phyloP scores from a whole-genome alignment of 768 basidiomycete species.

The Mycena kentingensis region DNA sequence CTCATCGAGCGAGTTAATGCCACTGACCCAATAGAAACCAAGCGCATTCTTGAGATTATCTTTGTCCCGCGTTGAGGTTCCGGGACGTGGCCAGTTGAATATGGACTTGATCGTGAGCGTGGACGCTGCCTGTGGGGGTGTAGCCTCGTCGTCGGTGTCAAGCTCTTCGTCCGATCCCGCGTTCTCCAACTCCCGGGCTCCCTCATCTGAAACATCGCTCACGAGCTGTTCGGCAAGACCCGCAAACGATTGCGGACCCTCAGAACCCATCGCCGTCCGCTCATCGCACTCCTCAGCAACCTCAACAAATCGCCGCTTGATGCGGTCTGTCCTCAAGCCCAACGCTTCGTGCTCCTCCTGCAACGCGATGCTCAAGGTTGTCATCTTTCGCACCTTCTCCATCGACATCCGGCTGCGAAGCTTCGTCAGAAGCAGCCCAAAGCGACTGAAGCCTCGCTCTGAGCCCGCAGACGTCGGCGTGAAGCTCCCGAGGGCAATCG shows the following conservation, averaged over 20 bases:
- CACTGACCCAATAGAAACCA: conserved; percentile 7
- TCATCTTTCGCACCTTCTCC: conserved; percentile 6
- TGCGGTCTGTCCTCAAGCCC: no score
- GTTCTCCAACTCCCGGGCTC: no score
- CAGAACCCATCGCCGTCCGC: not conserved
- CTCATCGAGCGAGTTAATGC: no score
- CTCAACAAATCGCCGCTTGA: not conserved
- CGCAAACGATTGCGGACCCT: not conserved
- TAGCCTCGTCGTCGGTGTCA: not conserved
- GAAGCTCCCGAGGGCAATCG: conserved; percentile 26
- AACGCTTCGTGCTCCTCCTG: conserved; percentile 10
- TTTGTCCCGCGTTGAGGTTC: not conserved
- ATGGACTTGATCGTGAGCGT: not conserved
- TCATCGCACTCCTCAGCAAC: not conserved
- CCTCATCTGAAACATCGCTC: not conserved
- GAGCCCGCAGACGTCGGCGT: conserved; percentile 33
- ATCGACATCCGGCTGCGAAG: conserved; percentile 13
- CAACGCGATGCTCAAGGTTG: not conserved
- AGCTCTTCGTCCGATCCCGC: not conserved
- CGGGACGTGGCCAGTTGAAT: conserved; percentile 1
- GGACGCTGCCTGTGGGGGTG: not conserved
- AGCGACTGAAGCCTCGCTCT: conserved; percentile 33
- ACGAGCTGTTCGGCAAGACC: not conserved
- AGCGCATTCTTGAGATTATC: not conserved
- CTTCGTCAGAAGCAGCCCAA: conserved; percentile 29